Base-by-base conservation (phyloP, 345 rosid genomes). In the Moricandia arvensis region DNA sequence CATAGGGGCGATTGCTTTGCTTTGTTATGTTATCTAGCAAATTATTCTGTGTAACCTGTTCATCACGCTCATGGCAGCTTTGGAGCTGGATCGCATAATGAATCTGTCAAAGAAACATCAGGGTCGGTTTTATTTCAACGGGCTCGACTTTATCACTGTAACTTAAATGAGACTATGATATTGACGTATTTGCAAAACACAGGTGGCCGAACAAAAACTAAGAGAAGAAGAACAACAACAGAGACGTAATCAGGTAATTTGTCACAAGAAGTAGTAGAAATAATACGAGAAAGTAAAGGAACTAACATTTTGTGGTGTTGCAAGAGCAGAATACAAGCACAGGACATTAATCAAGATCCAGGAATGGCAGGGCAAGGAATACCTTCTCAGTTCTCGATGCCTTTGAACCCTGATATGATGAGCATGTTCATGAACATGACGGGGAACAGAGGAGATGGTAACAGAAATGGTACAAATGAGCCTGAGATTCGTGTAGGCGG, bases 141-240 rank as follows among this genome's bases (percentile, higher is more conserved):
- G 24, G 24, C 24, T 21, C 24, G 24, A 21, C 24, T 21, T 21
- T 21, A 21, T 59, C 15, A n/a, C 7, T 35, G 9, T 26, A 3
- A 58, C 6, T 54, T 4, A 34, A 1, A 53, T 11, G 69, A 21
- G 62, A 75, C 58, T 17, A 59, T 59, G 57, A 69, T 54, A 69
- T 49, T 26, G 31, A 29, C 31, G 3, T 29, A 29, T 29, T 29
- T 73, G 67, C 4, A 69, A 63, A 76, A 80, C 53, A 33, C 58
- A 89, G 96, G 90, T 86, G 49, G 90, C 95, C 29, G 87, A 86
- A 83, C 87, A 84, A 70, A 93, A 89, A 66, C 72, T 91, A 76
- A 83, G 77, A 73, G 96, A 90, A 73, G 86, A 84, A 73, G 82
- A 68, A 55, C 90, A 80, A 41, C 33, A 81, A 60, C 80, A 78